These are phyloP conservation scores for Ramalina intermedia DNA, from an alignment of 495 filamentous ascomycete genomes.

Conservation along the genomic window DNA sequence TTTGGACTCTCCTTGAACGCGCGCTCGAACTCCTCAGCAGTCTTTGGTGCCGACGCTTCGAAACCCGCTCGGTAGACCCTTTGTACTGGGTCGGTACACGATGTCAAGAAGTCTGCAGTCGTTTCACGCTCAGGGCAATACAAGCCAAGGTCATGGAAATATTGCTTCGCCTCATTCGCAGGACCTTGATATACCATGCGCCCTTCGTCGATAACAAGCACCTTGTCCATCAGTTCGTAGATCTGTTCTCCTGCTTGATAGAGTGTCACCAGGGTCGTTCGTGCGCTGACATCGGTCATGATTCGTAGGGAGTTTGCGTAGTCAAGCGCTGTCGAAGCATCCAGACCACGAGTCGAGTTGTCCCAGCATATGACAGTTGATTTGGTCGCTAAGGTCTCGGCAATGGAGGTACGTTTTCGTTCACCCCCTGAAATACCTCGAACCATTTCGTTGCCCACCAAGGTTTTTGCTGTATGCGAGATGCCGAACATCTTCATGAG, in stretches of 20 bases:
- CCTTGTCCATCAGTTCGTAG: slow-evolving; percentile 70
- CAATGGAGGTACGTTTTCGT: slow-evolving; percentile 56
- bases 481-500: slow-evolving; percentile 65
- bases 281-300: slow-evolving; percentile 70
- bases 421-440: slow-evolving; percentile 62
- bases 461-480: slow-evolving; percentile 64
- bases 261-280: slow-evolving; percentile 69
- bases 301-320: slow-evolving; percentile 64
- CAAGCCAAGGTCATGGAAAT: slow-evolving; percentile 58
- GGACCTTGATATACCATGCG: slow-evolving; percentile 52
- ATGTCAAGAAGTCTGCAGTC: slow-evolving; percentile 62
- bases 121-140: slow-evolving; percentile 52
- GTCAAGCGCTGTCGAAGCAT: slow-evolving; percentile 66
- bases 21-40: slow-evolving; percentile 46
- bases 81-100: slow-evolving; percentile 61
- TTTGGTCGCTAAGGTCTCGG: slow-evolving; percentile 53
- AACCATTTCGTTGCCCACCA: slow-evolving; percentile 73
- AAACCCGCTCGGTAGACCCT: slow-evolving; percentile 48
- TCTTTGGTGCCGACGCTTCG: slow-evolving; percentile 47
- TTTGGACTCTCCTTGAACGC: slow-evolving; percentile 39
- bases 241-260: slow-evolving; percentile 78
- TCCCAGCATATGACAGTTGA: slow-evolving; percentile 52
- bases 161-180: slow-evolving; percentile 45
- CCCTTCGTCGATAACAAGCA: slow-evolving; percentile 51
- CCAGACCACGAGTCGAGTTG: slow-evolving; percentile 69